These are phyloP conservation scores for Firmiana major DNA, from an alignment of 345 rosid genomes.

Conservation along the genomic window DNA sequence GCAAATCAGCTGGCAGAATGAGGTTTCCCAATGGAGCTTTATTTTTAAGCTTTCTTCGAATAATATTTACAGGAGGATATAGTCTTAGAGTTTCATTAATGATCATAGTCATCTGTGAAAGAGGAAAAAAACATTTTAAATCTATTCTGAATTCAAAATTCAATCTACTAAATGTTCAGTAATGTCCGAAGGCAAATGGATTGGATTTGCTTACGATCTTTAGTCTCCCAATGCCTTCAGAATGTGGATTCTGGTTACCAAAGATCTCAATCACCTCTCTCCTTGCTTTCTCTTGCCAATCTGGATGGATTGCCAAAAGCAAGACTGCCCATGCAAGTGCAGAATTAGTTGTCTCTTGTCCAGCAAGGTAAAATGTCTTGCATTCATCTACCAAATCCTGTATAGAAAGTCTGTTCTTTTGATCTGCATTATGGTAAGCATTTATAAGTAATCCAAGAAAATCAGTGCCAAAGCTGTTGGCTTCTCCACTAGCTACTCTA, in stretches of 20 bases:
- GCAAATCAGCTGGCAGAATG: neutral
- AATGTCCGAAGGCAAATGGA: too few species aligned
- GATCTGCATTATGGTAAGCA: neutral
- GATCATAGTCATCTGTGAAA: constrained; percentile 5
- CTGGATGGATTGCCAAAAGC: constrained; percentile 36
- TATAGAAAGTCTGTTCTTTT: neutral
- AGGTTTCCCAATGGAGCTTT: neutral
- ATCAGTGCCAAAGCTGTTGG: constrained; percentile 34
- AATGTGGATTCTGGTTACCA: constrained; percentile 27
- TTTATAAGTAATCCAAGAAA: constrained; percentile 21
- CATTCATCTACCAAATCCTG: constrained; percentile 23
- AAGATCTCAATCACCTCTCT: constrained; percentile 26
- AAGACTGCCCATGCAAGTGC: constrained; percentile 35
- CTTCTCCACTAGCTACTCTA: neutral
- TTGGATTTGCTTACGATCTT: neutral
- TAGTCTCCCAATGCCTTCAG: neutral
- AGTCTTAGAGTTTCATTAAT: neutral
- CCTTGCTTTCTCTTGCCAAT: constrained; percentile 46
- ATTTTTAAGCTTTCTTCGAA: neutral
- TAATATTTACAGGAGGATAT: neutral
- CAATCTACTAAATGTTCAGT: neutral
- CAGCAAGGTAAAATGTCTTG: constrained; percentile 36
- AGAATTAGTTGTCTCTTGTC: constrained; percentile 34
- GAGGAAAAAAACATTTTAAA: neutral
- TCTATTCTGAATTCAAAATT: neutral